Evolutionary conservation across 352 stramenopile species (phyloP).

Genomic region (Globisporangium sylvaticum): DNA sequence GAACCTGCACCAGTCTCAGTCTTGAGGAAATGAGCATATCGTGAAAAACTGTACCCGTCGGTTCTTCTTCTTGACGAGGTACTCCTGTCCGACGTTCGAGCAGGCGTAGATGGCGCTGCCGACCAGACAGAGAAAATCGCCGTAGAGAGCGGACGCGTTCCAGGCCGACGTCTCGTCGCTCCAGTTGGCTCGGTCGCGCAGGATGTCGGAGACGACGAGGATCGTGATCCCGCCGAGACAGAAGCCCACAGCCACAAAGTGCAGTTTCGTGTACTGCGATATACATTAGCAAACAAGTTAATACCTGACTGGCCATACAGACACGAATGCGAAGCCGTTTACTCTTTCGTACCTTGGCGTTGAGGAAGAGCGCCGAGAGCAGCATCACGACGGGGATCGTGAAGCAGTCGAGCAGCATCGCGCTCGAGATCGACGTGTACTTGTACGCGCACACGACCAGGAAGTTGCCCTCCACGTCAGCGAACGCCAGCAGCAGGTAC

Average conservation of each 20-base stretch:
- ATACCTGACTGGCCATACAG: neutral
- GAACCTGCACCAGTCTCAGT: slow-evolving; percentile 3
- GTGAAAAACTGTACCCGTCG: slow-evolving; percentile 30
- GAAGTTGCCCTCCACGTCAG: slow-evolving; percentile 96
- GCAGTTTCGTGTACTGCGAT: slow-evolving; percentile 58
- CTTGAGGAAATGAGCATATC: neutral
- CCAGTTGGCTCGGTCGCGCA: slow-evolving; percentile 30
- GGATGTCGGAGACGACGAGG: slow-evolving; percentile 84
- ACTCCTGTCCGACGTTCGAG: slow-evolving; percentile 90
- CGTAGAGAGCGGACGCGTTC: slow-evolving; percentile 61
- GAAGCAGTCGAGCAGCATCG: slow-evolving; percentile 95
- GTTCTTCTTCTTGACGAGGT: slow-evolving; percentile 82
- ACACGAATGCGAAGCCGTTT: neutral
- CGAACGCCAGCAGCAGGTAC: slow-evolving; percentile 89
- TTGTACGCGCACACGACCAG: slow-evolving; percentile 93
- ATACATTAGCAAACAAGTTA: neutral
- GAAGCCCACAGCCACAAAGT: slow-evolving; percentile 74
- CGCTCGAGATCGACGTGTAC: slow-evolving; percentile 94
- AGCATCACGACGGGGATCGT: slow-evolving; percentile 95
- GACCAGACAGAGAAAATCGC: slow-evolving; percentile 90
- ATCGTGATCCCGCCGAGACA: slow-evolving; percentile 85
- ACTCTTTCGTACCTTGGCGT: slow-evolving; percentile 38
- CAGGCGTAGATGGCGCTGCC: slow-evolving; percentile 90
- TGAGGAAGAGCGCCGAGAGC: slow-evolving; percentile 87
- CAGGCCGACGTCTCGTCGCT: slow-evolving; percentile 13